Evolutionary conservation across 2,329 filamentous ascomycete genomes (phyloP).

Genomic region (Xylariaceae sp.): DNA sequence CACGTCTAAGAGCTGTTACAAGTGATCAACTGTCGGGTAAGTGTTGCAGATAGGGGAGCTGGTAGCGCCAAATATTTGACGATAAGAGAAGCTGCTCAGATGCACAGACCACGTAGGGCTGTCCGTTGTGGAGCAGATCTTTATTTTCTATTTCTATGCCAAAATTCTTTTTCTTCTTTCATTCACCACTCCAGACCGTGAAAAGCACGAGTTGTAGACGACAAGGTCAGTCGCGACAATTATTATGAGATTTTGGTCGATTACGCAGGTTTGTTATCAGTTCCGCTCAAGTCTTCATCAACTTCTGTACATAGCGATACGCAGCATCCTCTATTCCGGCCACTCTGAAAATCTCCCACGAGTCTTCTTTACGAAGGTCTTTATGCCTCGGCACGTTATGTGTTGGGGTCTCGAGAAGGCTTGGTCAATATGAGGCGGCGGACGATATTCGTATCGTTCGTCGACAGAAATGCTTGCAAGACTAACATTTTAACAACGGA

Average conservation of each 20-base stretch:
- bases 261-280: slow-evolving; percentile 19
- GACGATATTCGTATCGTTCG: slow-evolving; percentile 32
- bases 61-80: too few species aligned
- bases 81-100: too few species aligned
- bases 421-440: slow-evolving; percentile 33
- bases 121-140: too few species aligned
- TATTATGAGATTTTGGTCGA: background rate
- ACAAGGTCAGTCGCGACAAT: background rate
- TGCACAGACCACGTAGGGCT: too few species aligned
- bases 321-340: slow-evolving; percentile 39
- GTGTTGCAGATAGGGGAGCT: too few species aligned
- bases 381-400: slow-evolving; percentile 44
- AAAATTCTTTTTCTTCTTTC: slow-evolving; percentile 7
- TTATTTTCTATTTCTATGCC: background rate
- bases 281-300: too few species aligned
- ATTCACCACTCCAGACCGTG: background rate
- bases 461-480: slow-evolving; percentile 48
- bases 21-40: too few species aligned
- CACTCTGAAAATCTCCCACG: slow-evolving; percentile 40
- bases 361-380: slow-evolving; percentile 44
- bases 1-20: too few species aligned
- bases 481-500: slow-evolving; percentile 46
- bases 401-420: slow-evolving; percentile 43
- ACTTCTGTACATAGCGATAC: background rate
- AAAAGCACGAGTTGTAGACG: background rate